Evolutionary conservation across 1,139 yeast genomes (phyloP).

Genomic region (Magnusiomyces suaveolens): DNA sequence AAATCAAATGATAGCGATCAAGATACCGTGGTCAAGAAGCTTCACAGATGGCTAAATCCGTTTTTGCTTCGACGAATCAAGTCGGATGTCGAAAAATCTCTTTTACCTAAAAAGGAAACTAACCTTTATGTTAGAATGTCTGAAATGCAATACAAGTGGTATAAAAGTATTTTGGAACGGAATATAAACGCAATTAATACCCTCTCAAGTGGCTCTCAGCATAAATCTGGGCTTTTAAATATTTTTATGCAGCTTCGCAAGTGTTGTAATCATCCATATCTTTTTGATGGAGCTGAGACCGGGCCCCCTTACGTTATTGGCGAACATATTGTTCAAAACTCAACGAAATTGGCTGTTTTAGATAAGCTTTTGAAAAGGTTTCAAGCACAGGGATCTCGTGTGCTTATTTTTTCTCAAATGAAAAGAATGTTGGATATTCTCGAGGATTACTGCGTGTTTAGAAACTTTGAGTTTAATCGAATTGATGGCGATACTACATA

Average conservation of each 20-base stretch:
- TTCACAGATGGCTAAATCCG: conserved; percentile 78
- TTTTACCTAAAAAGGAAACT: conserved; percentile 81
- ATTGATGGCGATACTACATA: conserved; percentile 94
- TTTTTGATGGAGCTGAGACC: conserved; percentile 97
- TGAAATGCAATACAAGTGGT: conserved; percentile 89
- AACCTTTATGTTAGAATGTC: conserved; percentile 91
- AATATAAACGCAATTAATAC: conserved; percentile 97
- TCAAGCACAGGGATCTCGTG: conserved; percentile 75
- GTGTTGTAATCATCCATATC: conserved; percentile 94
- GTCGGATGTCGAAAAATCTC: conserved; percentile 83
- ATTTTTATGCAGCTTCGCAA: conserved; percentile 95
- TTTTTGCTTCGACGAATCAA: conserved; percentile 83
- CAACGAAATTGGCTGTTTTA: conserved; percentile 82
- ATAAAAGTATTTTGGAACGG: conserved; percentile 74
- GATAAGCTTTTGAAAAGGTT: conserved; percentile 73
- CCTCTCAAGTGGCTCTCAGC: conserved; percentile 68
- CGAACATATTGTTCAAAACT: conserved; percentile 77
- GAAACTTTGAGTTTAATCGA: conserved; percentile 80
- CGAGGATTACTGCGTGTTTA: conserved; percentile 82
- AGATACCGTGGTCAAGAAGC: conserved; percentile 67
- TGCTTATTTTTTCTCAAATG: conserved; percentile 91
- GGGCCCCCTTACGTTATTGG: conserved; percentile 98
- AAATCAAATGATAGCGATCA: conserved; percentile 43
- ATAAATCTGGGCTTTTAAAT: conserved; percentile 78
- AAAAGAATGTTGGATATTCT: conserved; percentile 80